Conservation (phyloP, 2,329 filamentous ascomycete species). For the Cercospora brassicicola region DNA sequence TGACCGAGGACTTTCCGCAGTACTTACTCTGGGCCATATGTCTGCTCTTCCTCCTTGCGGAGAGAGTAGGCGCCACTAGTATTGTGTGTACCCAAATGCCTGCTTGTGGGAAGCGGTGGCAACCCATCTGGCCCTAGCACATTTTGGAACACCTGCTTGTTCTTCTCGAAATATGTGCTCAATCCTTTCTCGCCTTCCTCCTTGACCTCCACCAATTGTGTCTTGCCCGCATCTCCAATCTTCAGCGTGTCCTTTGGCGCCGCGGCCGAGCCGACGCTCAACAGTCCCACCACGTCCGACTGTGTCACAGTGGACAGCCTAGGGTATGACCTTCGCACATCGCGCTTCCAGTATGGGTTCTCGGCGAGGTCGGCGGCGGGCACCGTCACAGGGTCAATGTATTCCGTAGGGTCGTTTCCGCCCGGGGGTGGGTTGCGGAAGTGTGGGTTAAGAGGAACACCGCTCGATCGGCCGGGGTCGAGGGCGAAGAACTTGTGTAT, state of each 20-base stretch:
- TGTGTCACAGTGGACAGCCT: slow-evolving; percentile 76
- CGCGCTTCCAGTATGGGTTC: slow-evolving; percentile 96
- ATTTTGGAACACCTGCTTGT: slow-evolving; percentile 53
- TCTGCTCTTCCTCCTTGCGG: slow-evolving; percentile 67
- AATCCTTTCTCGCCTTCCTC: slow-evolving; percentile 73
- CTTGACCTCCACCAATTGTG: slow-evolving; percentile 73
- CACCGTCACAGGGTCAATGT: slow-evolving; percentile 78
- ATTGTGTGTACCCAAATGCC: slow-evolving; percentile 43
- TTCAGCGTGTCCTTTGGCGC: slow-evolving; percentile 72
- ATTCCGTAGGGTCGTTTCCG: slow-evolving; percentile 65
- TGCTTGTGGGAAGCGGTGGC: slow-evolving; percentile 81
- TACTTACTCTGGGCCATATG: slow-evolving; percentile 57
- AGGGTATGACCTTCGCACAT: slow-evolving; percentile 79
- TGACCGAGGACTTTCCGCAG: background rate
- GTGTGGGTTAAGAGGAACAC: slow-evolving; percentile 88
- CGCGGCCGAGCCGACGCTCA: slow-evolving; percentile 79
- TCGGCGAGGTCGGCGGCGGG: slow-evolving; percentile 87
- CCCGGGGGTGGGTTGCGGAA: slow-evolving; percentile 86
- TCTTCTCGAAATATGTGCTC: slow-evolving; percentile 70
- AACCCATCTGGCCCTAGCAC: slow-evolving; percentile 75
- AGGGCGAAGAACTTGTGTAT: slow-evolving; percentile 77
- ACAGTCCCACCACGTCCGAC: slow-evolving; percentile 78
- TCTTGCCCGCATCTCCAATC: slow-evolving; percentile 70
- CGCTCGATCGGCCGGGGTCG: slow-evolving; percentile 84
- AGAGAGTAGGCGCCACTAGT: slow-evolving; percentile 68